phyloP scores from a whole-genome alignment of 257 asterid species.

The Forsythia viridissima region DNA sequence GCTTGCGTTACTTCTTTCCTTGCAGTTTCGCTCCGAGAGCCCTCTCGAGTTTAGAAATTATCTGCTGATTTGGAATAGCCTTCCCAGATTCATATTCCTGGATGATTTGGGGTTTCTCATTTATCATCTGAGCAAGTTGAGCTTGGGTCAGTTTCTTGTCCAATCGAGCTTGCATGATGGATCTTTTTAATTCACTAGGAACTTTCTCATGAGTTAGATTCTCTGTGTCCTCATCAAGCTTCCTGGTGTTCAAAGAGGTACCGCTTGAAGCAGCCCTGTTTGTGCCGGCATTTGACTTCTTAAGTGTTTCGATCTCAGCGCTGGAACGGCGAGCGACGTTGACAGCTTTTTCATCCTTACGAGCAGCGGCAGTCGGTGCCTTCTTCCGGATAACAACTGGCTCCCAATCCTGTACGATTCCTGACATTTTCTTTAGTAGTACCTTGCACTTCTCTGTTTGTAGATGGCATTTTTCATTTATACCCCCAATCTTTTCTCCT shows the following conservation, averaged over 20 bases:
- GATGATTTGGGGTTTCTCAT: slow-evolving; percentile 59
- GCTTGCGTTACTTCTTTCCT: slow-evolving; percentile 45
- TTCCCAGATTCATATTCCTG: slow-evolving; percentile 71
- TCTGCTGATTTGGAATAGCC: slow-evolving; percentile 60
- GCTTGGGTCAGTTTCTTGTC: slow-evolving; percentile 61
- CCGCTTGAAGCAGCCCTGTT: slow-evolving; percentile 88
- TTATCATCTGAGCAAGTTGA: slow-evolving; percentile 86
- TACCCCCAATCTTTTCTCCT: no score
- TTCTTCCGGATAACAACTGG: not conserved
- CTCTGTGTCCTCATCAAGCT: slow-evolving; percentile 93
- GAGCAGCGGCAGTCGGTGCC: slow-evolving; percentile 59
- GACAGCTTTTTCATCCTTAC: slow-evolving; percentile 93
- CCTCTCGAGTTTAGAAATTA: slow-evolving; percentile 55
- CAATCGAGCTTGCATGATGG: slow-evolving; percentile 47
- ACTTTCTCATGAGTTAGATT: slow-evolving; percentile 50
- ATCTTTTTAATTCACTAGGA: not conserved
- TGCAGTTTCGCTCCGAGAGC: slow-evolving; percentile 56
- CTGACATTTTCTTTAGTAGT: no score
- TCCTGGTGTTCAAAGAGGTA: slow-evolving; percentile 76
- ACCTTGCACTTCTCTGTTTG: no score
- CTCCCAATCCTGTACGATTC: not conserved
- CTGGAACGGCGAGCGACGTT: slow-evolving; percentile 97
- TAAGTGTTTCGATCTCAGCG: slow-evolving; percentile 89
- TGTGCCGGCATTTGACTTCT: slow-evolving; percentile 71
- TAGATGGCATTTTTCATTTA: no score